phyloP scores from a whole-genome alignment of 352 stramenopile species.

The Elongisporangium undulatum region DNA sequence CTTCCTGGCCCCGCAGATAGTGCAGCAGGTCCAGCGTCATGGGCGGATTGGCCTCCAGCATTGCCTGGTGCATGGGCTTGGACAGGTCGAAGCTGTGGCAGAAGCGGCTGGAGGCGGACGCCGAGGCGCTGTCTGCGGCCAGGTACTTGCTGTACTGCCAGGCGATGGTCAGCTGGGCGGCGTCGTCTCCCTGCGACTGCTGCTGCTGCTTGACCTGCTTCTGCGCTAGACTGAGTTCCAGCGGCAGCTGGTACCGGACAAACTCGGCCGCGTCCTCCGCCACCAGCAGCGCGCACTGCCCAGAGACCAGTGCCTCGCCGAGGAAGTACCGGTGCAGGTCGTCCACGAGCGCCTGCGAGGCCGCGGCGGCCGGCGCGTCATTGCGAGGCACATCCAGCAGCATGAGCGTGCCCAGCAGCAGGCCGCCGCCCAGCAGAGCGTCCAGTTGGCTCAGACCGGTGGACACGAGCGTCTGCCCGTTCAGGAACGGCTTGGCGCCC shows the following conservation, averaged over 20 bases:
- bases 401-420: slow-evolving; percentile 45
- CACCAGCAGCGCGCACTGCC: slow-evolving; percentile 31
- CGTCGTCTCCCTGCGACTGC: slow-evolving; percentile 1
- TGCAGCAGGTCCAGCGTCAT: slow-evolving; percentile 20
- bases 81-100: slow-evolving; percentile 78
- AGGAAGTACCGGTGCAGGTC: slow-evolving; percentile 67
- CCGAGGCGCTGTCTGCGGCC: slow-evolving; percentile 4
- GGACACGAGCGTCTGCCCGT: slow-evolving; percentile 57
- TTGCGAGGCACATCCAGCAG: slow-evolving; percentile 37
- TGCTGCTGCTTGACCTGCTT: slow-evolving; percentile 61
- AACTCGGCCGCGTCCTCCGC: slow-evolving; percentile 35
- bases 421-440: slow-evolving; percentile 42
- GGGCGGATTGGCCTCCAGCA: slow-evolving; percentile 36
- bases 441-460: slow-evolving; percentile 52
- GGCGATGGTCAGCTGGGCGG: slow-evolving; percentile 45
- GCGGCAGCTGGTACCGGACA: slow-evolving; percentile 31
- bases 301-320: slow-evolving; percentile 43
- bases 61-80: slow-evolving; percentile 42
- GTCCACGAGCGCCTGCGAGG: slow-evolving; percentile 27
- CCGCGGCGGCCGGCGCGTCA: slow-evolving; percentile 5
- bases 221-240: slow-evolving; percentile 66
- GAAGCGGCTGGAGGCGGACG: slow-evolving; percentile 23
- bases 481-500: slow-evolving; percentile 66
- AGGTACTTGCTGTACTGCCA: slow-evolving; percentile 79
- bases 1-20: not conserved